A percentile compares a stretch with the other conserved stretches of the same genome.
Evolutionary conservation across 2,329 filamentous ascomycete species (phyloP).

Genomic region (Thielaviopsis musarum): DNA sequence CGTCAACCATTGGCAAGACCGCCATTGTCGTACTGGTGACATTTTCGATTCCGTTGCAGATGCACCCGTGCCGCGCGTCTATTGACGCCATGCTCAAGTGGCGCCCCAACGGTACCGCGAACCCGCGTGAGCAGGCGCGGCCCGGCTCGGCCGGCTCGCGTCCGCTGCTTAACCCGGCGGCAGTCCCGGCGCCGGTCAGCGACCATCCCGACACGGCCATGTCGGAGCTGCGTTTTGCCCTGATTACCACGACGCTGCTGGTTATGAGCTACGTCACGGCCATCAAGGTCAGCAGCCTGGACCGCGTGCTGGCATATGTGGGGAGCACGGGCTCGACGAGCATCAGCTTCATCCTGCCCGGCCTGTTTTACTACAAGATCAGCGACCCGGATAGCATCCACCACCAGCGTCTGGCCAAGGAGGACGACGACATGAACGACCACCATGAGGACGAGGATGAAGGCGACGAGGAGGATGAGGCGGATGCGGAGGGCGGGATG

Average conservation of each 20-base stretch:
- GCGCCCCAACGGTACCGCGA: constrained; percentile 42
- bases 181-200: constrained; percentile 23
- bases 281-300: constrained; percentile 77
- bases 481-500: neutral
- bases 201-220: constrained; percentile 23
- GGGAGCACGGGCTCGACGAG: constrained; percentile 87
- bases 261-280: constrained; percentile 73
- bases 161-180: constrained; percentile 26
- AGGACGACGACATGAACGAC: constrained; percentile 71
- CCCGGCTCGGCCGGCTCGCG: constrained; percentile 25
- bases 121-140: constrained; percentile 18
- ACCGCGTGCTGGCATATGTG: constrained; percentile 86
- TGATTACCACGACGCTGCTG: constrained; percentile 76
- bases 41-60: constrained; percentile 89
- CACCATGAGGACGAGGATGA: constrained; percentile 35
- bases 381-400: constrained; percentile 73
- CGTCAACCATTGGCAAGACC: constrained; percentile 81
- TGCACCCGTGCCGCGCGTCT: constrained; percentile 91
- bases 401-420: constrained; percentile 76
- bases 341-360: constrained; percentile 92
- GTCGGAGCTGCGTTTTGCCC: constrained; percentile 70
- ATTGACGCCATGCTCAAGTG: constrained; percentile 88
- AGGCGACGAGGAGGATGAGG: constrained; percentile 17
- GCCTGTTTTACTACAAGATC: constrained; percentile 97
- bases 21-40: constrained; percentile 93